Percentiles rank a stretch among this genome's conserved stretches.
Conservation (phyloP, 1,139 yeast species). For the Hemisphaericaspora lyxosophila region DNA sequence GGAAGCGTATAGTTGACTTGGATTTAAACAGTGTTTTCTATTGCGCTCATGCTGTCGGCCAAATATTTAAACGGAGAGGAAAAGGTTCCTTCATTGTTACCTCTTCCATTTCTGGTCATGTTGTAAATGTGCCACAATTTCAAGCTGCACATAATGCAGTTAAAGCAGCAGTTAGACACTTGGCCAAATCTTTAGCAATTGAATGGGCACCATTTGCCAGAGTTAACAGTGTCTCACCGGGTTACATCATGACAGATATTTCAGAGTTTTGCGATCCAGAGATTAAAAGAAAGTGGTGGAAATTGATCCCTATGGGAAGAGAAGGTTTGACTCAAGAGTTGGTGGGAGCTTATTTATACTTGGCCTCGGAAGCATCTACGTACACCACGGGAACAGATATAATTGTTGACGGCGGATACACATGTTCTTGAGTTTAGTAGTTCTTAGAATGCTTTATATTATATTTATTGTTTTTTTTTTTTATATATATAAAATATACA, state of each 20-base stretch:
- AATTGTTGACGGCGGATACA: slow-evolving; percentile 65
- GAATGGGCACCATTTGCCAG: slow-evolving; percentile 53
- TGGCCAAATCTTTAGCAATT: slow-evolving; percentile 51
- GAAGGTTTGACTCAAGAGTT: slow-evolving; percentile 57
- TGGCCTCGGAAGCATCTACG: slow-evolving; percentile 49
- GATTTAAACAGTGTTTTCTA: slow-evolving; percentile 48
- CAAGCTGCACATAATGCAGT: slow-evolving; percentile 58
- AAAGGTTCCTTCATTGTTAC: slow-evolving; percentile 28
- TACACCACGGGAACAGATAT: slow-evolving; percentile 55
- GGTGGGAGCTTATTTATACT: slow-evolving; percentile 53
- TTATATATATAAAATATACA: no score
- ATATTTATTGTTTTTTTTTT: no score
- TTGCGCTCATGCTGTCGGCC: slow-evolving; percentile 48
- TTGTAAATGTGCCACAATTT: slow-evolving; percentile 65
- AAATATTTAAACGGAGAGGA: slow-evolving; percentile 41
- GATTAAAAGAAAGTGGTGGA: slow-evolving; percentile 31
- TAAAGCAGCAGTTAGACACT: slow-evolving; percentile 50
- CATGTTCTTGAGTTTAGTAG: slow-evolving; percentile 48
- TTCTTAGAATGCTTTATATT: no score
- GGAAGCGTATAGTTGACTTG: slow-evolving; percentile 50
- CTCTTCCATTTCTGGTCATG: slow-evolving; percentile 45
- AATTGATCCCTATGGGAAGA: slow-evolving; percentile 51
- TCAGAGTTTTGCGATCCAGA: slow-evolving; percentile 36
- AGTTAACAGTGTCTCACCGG: slow-evolving; percentile 59
- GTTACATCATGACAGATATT: slow-evolving; percentile 55